Evolutionary conservation across 495 filamentous ascomycete species (phyloP), one percentile per base, ranked within the genome.

Genomic region (Lasiosphaeria hispida): DNA sequence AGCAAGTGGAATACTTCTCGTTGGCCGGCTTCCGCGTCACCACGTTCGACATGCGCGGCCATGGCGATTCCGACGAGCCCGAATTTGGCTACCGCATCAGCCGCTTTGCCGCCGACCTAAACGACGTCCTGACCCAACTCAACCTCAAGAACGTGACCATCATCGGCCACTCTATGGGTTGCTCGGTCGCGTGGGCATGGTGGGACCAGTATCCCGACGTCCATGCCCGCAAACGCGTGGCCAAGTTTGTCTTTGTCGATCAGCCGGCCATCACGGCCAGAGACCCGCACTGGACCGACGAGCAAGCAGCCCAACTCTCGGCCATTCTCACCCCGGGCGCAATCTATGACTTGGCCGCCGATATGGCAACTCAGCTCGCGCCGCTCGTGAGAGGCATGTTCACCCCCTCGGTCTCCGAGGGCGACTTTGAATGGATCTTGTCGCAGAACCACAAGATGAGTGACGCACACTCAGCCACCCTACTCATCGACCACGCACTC

Each of bases 61-160:
- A 59, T n/a, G 57, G 57, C 40, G 57, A 59, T 7, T 59, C 57
- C 8, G 57, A 59, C 4, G 42, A 53, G 50, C 57, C 57, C 33
- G 57, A 54, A 1, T 59, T 59, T 15, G 57, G 57, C n/a, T 59
- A 59, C 57, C 57, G 57, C 42, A 17, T 59, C 48, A 59, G 57
- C 50, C 57, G 57, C 17, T 53, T 59, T 10, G 57, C 57, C 40
- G 48, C 57, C 57, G 57, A 59, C 42, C 57, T 59, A 11, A 54
- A 59, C 48, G 57, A 59, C 42, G 39, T 53, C 49, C 34, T 53
- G 40, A 48, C 40, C 1, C 39, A 59, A 10, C 57, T 59, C 40
- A 13, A 59, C 42, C 42, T 48, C 30, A 15, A 42, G 14, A 34
- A 53, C 8, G 48, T 59, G 14, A 53, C 57, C 57, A 48, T 59